Evolutionary conservation across 305 asterid species (phyloP).

Genomic region (Fraxinus sp.): DNA sequence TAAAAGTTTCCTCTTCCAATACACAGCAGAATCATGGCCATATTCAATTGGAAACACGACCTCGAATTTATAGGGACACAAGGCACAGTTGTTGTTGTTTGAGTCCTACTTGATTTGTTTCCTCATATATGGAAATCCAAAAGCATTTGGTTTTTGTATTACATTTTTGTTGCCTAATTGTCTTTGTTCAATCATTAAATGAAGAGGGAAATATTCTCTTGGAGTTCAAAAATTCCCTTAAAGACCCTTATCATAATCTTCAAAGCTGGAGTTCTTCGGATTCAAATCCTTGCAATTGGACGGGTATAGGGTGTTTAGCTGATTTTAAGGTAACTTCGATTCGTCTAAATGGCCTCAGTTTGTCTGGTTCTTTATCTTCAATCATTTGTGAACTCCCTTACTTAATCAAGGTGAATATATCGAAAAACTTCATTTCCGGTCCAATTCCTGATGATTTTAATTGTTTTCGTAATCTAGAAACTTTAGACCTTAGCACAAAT

Average conservation of each 20-base stretch:
- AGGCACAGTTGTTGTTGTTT: background rate
- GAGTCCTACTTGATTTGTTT: background rate
- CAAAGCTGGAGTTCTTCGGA: conserved; percentile 57
- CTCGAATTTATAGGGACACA: background rate
- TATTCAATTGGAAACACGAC: conserved; percentile 4
- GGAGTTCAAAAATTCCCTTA: conserved; percentile 55
- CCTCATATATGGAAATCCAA: conserved; percentile 49
- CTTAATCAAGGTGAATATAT: conserved; percentile 52
- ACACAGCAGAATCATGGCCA: background rate
- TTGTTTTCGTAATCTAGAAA: conserved; percentile 43
- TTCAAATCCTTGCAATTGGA: conserved; percentile 74
- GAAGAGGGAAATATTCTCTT: conserved; percentile 65
- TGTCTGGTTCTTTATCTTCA: conserved; percentile 70
- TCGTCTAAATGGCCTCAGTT: conserved; percentile 49
- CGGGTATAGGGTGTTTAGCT: conserved; percentile 51
- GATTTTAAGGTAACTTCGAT: conserved; percentile 48
- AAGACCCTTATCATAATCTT: conserved; percentile 57
- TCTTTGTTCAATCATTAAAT: conserved; percentile 49
- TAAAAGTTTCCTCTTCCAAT: background rate
- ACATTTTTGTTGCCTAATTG: conserved; percentile 38
- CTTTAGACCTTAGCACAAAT: conserved; percentile 83
- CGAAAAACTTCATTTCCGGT: conserved; percentile 69
- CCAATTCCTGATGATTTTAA: conserved; percentile 54
- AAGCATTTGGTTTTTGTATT: conserved; percentile 34
- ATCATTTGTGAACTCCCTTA: conserved; percentile 54